Percentiles rank a stretch among this genome's conserved stretches.
phyloP scores from a whole-genome alignment of 805 yeast species.

The Candida montana region DNA sequence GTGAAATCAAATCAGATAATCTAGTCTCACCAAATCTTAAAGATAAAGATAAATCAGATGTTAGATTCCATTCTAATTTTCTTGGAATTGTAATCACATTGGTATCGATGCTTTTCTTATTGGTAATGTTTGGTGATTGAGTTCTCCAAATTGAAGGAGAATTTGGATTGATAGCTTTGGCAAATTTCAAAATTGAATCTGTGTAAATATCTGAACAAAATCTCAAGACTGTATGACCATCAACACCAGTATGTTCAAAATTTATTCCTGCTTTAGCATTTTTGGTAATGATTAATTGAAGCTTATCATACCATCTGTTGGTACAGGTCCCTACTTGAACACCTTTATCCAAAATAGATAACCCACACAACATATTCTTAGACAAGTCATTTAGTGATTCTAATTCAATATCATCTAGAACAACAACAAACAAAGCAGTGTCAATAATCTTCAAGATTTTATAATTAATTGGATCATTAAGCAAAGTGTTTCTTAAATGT shows the following conservation, averaged over 20 bases:
- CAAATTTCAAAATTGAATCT: slow-evolving; percentile 83
- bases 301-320: slow-evolving; percentile 90
- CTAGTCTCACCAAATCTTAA: slow-evolving; percentile 89
- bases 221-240: slow-evolving; percentile 88
- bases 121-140: slow-evolving; percentile 41
- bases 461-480: slow-evolving; percentile 47
- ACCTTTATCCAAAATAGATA: slow-evolving; percentile 72
- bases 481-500: slow-evolving; percentile 50
- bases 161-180: slow-evolving; percentile 71
- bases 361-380: slow-evolving; percentile 84
- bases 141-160: slow-evolving; percentile 64
- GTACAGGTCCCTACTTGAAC: slow-evolving; percentile 92
- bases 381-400: slow-evolving; percentile 59
- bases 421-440: slow-evolving; percentile 74
- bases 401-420: slow-evolving; percentile 73
- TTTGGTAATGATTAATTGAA: slow-evolving; percentile 80
- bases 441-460: slow-evolving; percentile 75
- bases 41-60: slow-evolving; percentile 70
- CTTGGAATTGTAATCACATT: slow-evolving; percentile 67
- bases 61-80: slow-evolving; percentile 83
- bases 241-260: slow-evolving; percentile 93
- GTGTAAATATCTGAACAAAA: slow-evolving; percentile 89
- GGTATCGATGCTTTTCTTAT: slow-evolving; percentile 37
- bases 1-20: slow-evolving; percentile 79
- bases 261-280: slow-evolving; percentile 92